Evolutionary conservation across 148 eudicot genomes (phyloP).

Genomic region (Heliosperma pusillum): DNA sequence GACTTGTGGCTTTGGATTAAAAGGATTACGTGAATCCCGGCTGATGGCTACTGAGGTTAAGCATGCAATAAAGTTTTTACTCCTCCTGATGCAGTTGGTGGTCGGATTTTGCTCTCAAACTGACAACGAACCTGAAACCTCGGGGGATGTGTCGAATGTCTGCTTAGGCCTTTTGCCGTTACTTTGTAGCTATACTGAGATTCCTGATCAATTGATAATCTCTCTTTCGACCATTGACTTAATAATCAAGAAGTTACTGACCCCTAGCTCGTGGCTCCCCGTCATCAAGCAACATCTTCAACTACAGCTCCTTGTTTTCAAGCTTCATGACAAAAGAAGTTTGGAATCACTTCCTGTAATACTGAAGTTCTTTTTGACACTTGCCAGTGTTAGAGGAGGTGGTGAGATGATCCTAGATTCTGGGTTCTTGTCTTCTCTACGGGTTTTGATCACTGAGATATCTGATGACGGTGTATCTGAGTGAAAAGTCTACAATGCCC

Average conservation of each 20-base stretch:
- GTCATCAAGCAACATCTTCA: slow-evolving; percentile 68
- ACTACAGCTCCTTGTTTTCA: slow-evolving; percentile 56
- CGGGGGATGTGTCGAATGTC: slow-evolving; percentile 49
- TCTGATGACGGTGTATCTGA: slow-evolving; percentile 32
- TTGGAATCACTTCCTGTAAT: slow-evolving; percentile 38
- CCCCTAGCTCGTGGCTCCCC: slow-evolving; percentile 79
- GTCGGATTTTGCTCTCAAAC: slow-evolving; percentile 33
- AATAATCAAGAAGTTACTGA: slow-evolving; percentile 50
- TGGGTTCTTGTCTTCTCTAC: slow-evolving; percentile 62
- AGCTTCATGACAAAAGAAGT: slow-evolving; percentile 49
- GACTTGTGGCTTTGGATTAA: slow-evolving; percentile 59
- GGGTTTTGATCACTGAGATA: slow-evolving; percentile 45
- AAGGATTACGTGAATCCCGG: slow-evolving; percentile 51
- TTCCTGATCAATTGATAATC: slow-evolving; percentile 52
- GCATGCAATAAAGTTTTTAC: slow-evolving; percentile 46
- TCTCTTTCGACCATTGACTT: slow-evolving; percentile 61
- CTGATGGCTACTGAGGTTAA: slow-evolving; percentile 38
- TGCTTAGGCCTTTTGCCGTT: slow-evolving; percentile 70
- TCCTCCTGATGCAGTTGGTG: slow-evolving; percentile 46
- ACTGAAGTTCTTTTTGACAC: slow-evolving; percentile 76
- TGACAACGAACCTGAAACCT: slow-evolving; percentile 34
- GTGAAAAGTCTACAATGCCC: slow-evolving; percentile 29
- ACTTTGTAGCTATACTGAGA: slow-evolving; percentile 62
- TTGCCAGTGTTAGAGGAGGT: slow-evolving; percentile 69
- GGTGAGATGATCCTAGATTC: slow-evolving; percentile 75